Base-by-base conservation (phyloP, 768 basidiomycete species). In the Boletellus ananas region DNA sequence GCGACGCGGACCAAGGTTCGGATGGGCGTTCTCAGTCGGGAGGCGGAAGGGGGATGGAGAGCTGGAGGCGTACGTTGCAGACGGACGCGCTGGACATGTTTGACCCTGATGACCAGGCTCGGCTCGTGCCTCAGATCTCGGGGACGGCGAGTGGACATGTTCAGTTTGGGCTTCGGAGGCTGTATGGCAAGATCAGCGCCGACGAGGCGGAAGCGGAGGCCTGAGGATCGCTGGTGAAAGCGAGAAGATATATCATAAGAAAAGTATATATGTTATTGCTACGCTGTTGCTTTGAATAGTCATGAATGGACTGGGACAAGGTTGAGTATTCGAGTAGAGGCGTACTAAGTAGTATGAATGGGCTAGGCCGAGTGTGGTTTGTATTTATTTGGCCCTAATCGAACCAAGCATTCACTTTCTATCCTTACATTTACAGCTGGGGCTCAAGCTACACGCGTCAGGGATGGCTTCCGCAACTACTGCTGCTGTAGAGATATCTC, bases 391-490 rank as follows among this genome's bases (percentile, higher is more conserved):
- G 29, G 29, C 8, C 7, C 29, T 29, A 29, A 11, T 29, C 7
- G 29, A 29, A 4, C 29, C 10, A 29, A 29, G 10, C 29, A 4
- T 29, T 5, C 29, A 29, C 29, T 29, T 29, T 11, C 2, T 29
- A 29, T 29, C 8, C 2, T 2, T 29, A 11, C 23, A 23, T 23
- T 23, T 6, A 29, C 29, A 7, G 2, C 8, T 8, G 8, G 29
- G 29, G 29, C 29, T 29, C 6, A 29, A 29, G 10, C 29, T 29
- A 29, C 7, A 33, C 12, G 23, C 29, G 17, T 36, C 29, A 23
- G 42, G 42, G 40, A 61, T 55, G 62, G 41, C 61, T 31, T 49
- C 53, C 6, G 3, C 61, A 23, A 39, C 62, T 5, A 13, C 49
- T 34, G 51, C 55, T 20, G 66, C 59, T 36, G 66, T 64, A 64